Evolutionary conservation across 306 rosid genomes (phyloP).

Genomic region (Trifolium pratense): DNA sequence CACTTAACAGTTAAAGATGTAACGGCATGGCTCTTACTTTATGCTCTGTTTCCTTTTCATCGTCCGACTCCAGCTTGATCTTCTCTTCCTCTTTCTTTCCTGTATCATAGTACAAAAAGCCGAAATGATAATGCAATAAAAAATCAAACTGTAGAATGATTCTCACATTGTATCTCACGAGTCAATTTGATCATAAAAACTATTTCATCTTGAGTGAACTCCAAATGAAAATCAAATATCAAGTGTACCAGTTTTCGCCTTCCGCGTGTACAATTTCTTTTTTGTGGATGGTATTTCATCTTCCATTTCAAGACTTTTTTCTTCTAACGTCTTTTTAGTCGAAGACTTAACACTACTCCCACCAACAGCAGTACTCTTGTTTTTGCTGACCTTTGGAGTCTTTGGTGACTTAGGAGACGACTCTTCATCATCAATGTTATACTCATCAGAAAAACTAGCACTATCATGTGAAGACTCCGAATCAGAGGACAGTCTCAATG

Average conservation of each 20-base stretch:
- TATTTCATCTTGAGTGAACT: slow-evolving; percentile 18
- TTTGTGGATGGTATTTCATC: slow-evolving; percentile 39
- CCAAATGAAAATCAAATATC: slow-evolving; percentile 28
- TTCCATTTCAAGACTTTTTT: slow-evolving; percentile 41
- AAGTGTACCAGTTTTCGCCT: slow-evolving; percentile 53
- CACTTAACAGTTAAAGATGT: not conserved
- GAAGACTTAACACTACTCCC: slow-evolving; percentile 42
- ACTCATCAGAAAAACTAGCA: slow-evolving; percentile 42
- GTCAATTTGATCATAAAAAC: slow-evolving; percentile 10
- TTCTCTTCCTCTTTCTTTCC: slow-evolving; percentile 49
- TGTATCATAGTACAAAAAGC: slow-evolving; percentile 44
- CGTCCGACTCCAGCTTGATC: slow-evolving; percentile 36
- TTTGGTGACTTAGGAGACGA: slow-evolving; percentile 47
- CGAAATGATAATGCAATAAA: slow-evolving; percentile 18
- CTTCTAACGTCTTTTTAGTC: slow-evolving; percentile 43
- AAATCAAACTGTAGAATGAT: not conserved
- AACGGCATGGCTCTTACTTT: slow-evolving; percentile 50
- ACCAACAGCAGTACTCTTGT: slow-evolving; percentile 30
- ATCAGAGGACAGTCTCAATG: slow-evolving; percentile 62
- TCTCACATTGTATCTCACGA: slow-evolving; percentile 7
- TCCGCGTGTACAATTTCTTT: slow-evolving; percentile 49
- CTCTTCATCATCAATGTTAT: slow-evolving; percentile 47
- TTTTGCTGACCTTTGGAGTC: slow-evolving; percentile 36
- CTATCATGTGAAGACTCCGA: slow-evolving; percentile 56
- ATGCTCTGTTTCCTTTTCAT: slow-evolving; percentile 41